phyloP scores from a whole-genome alignment of 208 protist species.

The Crithidia mellificae region DNA sequence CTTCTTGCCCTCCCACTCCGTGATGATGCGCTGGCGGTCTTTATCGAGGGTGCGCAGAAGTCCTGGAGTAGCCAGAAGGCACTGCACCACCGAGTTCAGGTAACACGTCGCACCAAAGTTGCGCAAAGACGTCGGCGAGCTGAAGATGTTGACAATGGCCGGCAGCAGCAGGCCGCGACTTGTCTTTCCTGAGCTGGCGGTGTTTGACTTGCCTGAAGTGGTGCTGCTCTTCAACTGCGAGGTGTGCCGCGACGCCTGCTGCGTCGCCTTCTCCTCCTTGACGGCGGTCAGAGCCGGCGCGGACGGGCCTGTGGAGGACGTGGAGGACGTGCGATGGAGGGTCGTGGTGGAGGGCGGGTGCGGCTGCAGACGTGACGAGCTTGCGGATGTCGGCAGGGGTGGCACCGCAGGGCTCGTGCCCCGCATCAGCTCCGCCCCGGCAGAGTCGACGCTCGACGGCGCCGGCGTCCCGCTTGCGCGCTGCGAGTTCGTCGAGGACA shows the following conservation, averaged over 20 bases:
- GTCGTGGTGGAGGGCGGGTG: conserved; percentile 4
- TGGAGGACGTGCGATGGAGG: not conserved
- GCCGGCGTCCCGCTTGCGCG: not conserved
- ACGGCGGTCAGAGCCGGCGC: not conserved
- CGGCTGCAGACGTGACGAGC: conserved; percentile 3
- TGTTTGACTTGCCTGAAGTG: not conserved
- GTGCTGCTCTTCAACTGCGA: not conserved
- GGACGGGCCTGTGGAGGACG: not conserved
- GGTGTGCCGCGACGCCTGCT: not conserved
- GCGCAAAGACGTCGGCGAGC: conserved; percentile 51
- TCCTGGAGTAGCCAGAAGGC: conserved; percentile 71
- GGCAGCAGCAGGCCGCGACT: not conserved
- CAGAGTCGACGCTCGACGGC: not conserved
- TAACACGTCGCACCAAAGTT: conserved; percentile 97
- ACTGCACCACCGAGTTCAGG: conserved; percentile 95
- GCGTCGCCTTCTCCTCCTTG: not conserved
- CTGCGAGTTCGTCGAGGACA: not conserved
- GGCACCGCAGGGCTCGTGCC: not conserved
- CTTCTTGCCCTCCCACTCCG: conserved; percentile 14
- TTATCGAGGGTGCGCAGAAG: conserved; percentile 41
- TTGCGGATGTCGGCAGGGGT: not conserved
- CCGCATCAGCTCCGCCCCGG: not conserved
- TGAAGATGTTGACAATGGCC: conserved; percentile 6
- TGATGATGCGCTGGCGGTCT: conserved; percentile 32
- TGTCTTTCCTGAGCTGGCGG: not conserved